Evolutionary conservation across 345 rosid species (phyloP).

Genomic region (Arabidopsis arenosa): DNA sequence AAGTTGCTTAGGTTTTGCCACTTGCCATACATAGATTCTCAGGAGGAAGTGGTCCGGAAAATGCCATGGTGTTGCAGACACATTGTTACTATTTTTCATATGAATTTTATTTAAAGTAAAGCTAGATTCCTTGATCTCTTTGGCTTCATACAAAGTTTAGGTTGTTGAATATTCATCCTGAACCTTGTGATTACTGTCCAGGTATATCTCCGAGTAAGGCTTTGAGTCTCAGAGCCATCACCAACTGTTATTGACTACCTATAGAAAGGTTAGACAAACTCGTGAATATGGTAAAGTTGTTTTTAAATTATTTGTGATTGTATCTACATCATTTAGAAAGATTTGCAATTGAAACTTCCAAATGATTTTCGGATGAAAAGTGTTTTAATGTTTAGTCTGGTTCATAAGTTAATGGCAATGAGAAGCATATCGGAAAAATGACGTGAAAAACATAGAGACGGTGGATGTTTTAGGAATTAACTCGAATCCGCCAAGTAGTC

Average conservation of each 20-base stretch:
- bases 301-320: background rate
- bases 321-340: constrained; percentile 1
- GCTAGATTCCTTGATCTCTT: constrained; percentile 6
- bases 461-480: background rate
- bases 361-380: constrained; percentile 3
- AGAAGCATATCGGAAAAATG: background rate
- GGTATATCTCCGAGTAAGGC: constrained; percentile 23
- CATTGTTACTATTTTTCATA: constrained; percentile 15
- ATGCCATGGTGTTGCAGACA: constrained; percentile 10
- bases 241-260: background rate
- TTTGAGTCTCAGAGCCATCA: constrained; percentile 2
- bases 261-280: constrained; percentile 4
- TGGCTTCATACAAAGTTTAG: background rate
- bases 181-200: constrained; percentile 26
- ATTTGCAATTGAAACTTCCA: background rate
- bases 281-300: background rate
- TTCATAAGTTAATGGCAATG: background rate
- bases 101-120: background rate
- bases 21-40: constrained; percentile 30
- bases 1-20: constrained; percentile 22
- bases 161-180: constrained; percentile 31
- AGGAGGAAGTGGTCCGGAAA: constrained; percentile 27
- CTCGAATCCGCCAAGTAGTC: background rate
- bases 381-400: constrained; percentile 12
- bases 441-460: background rate